phyloP scores from a whole-genome alignment of 352 stramenopile genomes.

The Phytopythium aichiense region DNA sequence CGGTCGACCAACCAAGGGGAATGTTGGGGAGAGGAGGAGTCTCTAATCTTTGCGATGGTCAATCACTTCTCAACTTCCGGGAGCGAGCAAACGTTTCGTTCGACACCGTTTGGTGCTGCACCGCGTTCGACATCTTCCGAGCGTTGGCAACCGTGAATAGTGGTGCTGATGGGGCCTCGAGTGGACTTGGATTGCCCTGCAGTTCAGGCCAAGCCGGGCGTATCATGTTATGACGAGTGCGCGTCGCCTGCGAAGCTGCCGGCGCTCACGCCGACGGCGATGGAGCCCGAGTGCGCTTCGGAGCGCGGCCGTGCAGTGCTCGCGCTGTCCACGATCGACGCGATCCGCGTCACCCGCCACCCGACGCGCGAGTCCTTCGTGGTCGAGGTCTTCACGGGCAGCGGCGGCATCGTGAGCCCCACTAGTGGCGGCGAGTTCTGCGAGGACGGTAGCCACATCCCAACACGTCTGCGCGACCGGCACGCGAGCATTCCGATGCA shows the following conservation, averaged over 20 bases:
- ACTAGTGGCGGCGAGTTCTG: background rate
- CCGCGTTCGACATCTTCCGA: background rate
- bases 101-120: background rate
- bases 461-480: conserved; percentile 4
- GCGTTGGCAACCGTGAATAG: background rate
- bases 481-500: conserved; percentile 4
- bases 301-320: conserved; percentile 19
- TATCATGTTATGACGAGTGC: background rate
- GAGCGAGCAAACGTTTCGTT: background rate
- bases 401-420: background rate
- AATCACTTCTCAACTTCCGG: background rate
- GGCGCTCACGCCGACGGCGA: conserved; percentile 19
- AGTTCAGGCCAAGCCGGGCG: background rate
- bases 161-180: conserved; percentile 1
- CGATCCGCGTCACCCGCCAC: conserved; percentile 17
- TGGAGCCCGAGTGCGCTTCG: conserved; percentile 25
- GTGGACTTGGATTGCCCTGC: background rate
- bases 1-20: background rate
- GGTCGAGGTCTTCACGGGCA: conserved; percentile 20
- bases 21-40: too few species aligned
- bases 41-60: background rate
- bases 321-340: conserved; percentile 22
- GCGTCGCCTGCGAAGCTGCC: conserved; percentile 8
- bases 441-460: conserved; percentile 1
- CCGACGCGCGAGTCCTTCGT: conserved; percentile 13